Conservation (phyloP, 805 yeast species). For the Candida montana region DNA sequence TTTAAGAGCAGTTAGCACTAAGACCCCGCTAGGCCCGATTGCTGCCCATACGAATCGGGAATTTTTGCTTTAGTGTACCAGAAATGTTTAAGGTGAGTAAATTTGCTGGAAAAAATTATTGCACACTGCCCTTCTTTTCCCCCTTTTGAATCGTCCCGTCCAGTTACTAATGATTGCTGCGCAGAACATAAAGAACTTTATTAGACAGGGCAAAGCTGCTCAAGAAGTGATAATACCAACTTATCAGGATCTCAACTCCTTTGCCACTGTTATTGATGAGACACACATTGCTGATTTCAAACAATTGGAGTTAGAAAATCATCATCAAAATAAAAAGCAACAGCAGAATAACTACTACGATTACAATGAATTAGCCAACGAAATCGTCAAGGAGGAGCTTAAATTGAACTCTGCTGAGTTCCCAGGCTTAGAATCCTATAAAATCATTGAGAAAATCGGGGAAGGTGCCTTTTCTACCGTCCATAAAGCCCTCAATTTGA, state of each 20-base stretch:
- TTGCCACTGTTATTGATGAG: neutral
- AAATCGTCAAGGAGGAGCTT: constrained; percentile 23
- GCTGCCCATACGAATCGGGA: too few species aligned
- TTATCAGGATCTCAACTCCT: neutral
- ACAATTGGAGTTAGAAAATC: neutral
- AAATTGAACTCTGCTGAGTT: constrained; percentile 17
- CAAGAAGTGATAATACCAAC: constrained; percentile 12
- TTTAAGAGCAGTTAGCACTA: too few species aligned
- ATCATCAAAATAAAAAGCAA: constrained; percentile 1
- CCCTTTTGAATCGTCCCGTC: neutral
- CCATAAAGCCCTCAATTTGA: constrained; percentile 56
- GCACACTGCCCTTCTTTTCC: neutral
- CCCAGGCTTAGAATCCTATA: constrained; percentile 27
- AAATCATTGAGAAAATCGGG: constrained; percentile 43
- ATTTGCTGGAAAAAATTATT: too few species aligned
- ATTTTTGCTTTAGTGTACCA: too few species aligned
- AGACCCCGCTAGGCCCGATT: too few species aligned
- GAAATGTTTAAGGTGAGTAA: constrained; percentile 4
- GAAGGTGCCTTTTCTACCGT: constrained; percentile 92
- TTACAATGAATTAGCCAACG: constrained; percentile 24
- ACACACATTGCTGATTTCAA: constrained; percentile 1
- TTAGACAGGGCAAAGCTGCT: constrained; percentile 39
- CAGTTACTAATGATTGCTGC: constrained; percentile 2
- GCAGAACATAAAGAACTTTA: constrained; percentile 37
- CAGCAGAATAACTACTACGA: constrained; percentile 13